A percentile compares a stretch with the other conserved stretches of the same genome.
Evolutionary conservation across 768 basidiomycete genomes (phyloP).

Genomic region (Xerocomellus amylosporus): DNA sequence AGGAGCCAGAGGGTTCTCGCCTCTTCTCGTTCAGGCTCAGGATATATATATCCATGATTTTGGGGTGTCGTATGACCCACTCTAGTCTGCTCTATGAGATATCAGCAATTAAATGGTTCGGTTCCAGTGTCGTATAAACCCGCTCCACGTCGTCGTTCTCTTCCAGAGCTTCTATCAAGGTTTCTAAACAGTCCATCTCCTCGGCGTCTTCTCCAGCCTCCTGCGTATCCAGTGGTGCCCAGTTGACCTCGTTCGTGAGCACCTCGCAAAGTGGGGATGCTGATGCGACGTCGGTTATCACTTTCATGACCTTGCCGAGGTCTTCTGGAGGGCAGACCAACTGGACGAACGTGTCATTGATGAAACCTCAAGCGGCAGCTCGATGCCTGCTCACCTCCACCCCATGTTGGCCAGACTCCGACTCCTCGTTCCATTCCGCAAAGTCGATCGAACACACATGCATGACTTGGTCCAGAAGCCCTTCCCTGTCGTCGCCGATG

Average conservation of each 20-base stretch:
- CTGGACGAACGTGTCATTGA: constrained; percentile 27
- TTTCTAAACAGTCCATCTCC: constrained; percentile 35
- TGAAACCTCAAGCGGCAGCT: neutral
- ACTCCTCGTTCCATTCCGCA: constrained; percentile 36
- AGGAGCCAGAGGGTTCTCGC: neutral
- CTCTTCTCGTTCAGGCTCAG: too few relatives aligned
- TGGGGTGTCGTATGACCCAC: neutral
- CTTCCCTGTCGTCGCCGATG: constrained; percentile 33
- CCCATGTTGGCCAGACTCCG: constrained; percentile 33
- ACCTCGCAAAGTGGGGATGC: constrained; percentile 37
- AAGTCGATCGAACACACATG: constrained; percentile 46
- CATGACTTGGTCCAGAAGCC: constrained; percentile 41
- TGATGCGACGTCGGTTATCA: constrained; percentile 25
- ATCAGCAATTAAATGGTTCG: constrained; percentile 25
- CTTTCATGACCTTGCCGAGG: constrained; percentile 39
- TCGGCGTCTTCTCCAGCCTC: constrained; percentile 39
- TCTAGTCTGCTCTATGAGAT: constrained; percentile 14
- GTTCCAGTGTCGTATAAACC: constrained; percentile 55
- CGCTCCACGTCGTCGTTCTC: constrained; percentile 55
- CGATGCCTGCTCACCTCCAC: constrained; percentile 31
- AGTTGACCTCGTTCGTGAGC: constrained; percentile 50
- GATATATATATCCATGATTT: neutral
- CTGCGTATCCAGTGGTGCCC: constrained; percentile 46
- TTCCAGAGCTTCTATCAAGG: constrained; percentile 52
- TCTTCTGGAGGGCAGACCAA: constrained; percentile 44